Conservation (phyloP, 2,329 filamentous ascomycete species). For the Pezicula radicicola region DNA sequence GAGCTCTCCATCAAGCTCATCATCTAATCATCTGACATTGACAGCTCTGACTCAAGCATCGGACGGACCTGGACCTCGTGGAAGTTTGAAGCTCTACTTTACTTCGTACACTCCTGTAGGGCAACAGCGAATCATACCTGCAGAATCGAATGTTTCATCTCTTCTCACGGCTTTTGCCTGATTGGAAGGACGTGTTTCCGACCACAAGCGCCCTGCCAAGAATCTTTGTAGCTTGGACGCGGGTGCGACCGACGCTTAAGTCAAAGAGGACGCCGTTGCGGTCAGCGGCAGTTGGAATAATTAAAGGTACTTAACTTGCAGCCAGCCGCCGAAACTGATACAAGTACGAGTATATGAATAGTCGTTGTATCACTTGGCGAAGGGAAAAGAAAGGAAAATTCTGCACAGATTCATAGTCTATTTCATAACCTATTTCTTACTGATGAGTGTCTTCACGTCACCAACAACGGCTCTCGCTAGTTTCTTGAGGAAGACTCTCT, state of each 20-base stretch:
- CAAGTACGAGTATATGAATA: too few species aligned
- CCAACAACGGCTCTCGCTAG: constrained; percentile 77
- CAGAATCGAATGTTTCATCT: background rate
- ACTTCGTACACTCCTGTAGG: too few species aligned
- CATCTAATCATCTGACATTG: too few species aligned
- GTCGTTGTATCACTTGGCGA: background rate
- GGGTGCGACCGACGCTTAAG: too few species aligned
- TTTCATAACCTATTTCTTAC: background rate
- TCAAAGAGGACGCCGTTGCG: too few species aligned
- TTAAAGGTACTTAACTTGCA: background rate
- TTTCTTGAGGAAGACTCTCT: constrained; percentile 81
- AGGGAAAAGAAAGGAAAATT: background rate
- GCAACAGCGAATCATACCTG: background rate
- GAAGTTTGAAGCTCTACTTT: too few species aligned
- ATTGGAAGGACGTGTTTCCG: background rate
- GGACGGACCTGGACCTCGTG: too few species aligned
- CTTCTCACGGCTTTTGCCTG: background rate
- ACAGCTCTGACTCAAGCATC: too few species aligned
- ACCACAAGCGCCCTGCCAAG: background rate
- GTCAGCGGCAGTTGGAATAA: background rate
- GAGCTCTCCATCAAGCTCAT: background rate
- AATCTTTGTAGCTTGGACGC: background rate
- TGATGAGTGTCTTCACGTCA: constrained; percentile 49
- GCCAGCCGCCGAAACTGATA: background rate
- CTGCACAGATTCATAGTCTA: background rate